Base-by-base conservation (phyloP, 495 filamentous ascomycete species). In the Tuber umbilicatum region DNA sequence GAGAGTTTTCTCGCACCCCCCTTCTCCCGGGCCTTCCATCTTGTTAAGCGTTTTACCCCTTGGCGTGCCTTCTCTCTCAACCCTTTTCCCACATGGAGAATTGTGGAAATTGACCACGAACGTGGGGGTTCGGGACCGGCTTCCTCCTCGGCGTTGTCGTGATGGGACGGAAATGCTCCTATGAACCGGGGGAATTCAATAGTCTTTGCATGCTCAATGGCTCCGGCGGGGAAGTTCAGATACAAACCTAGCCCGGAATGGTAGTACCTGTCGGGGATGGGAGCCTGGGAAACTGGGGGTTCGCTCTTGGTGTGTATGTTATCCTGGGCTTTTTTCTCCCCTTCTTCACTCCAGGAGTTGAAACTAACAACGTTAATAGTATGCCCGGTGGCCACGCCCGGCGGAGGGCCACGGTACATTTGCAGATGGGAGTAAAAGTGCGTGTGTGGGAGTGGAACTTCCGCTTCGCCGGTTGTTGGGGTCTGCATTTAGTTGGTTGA, bases 91-190 rank as follows among this genome's bases (percentile, higher is more conserved):
- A 14, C 1, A 27, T 27, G n/a, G 5, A 12, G 12, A 0, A 31
- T 31, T 14, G 3, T 27, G n/a, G 50, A 14, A 12, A 9, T 12
- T n/a, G 45, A 17, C 45, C 6, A 7, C 47, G 1, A 50, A n/a
- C 23, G 0, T 10, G 21, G 3, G 7, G 23, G 6, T 14, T 0
- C 23, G 3, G 23, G n/a, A 27, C 10, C 7, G 2, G 50, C 9
- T 3, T 4, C 1, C 50, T 31, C 23, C 17, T 6, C 21, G 5
- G 9, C 5, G 50, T 12, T 2, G 23, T 27, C 2, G 9, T 14
- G 7, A 27, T 12, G 0, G 2, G n/a, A 3, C 4, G 50, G 10
- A 60, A 27, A n/a, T 0, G 2, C 2, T 47, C 0, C 7, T 0
- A n/a, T 60, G n/a, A 60, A 27, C n/a, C 4, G 50, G 50, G n/a